phyloP scores from a whole-genome alignment of 106 monocot genomes.

The Dendrobium chrysotoxum region DNA sequence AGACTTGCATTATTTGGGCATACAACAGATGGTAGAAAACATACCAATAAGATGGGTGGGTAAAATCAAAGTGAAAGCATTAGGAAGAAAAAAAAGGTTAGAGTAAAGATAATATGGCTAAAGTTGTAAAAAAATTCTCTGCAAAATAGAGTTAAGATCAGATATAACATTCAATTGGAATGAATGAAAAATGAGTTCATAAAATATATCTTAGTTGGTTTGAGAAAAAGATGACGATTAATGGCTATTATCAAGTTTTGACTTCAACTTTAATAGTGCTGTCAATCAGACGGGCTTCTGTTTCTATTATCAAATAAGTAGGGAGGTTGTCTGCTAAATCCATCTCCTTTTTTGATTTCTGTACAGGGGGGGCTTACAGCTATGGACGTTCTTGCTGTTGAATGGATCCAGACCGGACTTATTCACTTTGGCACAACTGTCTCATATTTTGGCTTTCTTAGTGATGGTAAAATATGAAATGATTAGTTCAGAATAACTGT shows the following conservation, averaged over 20 bases:
- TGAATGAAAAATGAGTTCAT: not conserved
- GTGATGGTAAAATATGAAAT: slow-evolving; percentile 9
- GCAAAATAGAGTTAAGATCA: not conserved
- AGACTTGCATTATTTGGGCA: not conserved
- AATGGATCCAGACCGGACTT: slow-evolving; percentile 15
- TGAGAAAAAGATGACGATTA: not conserved
- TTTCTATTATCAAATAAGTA: not conserved
- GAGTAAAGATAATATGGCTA: not conserved
- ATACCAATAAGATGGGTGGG: not conserved
- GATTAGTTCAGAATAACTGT: not conserved
- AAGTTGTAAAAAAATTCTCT: not conserved
- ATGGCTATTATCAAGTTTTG: not conserved
- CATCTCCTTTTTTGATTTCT: not conserved
- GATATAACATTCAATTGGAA: not conserved
- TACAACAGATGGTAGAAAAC: not conserved
- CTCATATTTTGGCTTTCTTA: slow-evolving; percentile 14
- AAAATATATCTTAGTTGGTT: not conserved
- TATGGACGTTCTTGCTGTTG: slow-evolving; percentile 11
- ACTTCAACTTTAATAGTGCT: not conserved
- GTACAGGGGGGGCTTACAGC: slow-evolving; percentile 15
- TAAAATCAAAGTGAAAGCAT: not conserved
- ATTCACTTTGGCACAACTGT: slow-evolving; percentile 14
- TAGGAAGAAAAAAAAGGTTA: not conserved
- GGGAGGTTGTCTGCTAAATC: not conserved
- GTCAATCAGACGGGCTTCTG: not conserved